Evolutionary conservation across 768 basidiomycete species (phyloP), one percentile per base, ranked within the genome.

Genomic region (Podaxis sp.): DNA sequence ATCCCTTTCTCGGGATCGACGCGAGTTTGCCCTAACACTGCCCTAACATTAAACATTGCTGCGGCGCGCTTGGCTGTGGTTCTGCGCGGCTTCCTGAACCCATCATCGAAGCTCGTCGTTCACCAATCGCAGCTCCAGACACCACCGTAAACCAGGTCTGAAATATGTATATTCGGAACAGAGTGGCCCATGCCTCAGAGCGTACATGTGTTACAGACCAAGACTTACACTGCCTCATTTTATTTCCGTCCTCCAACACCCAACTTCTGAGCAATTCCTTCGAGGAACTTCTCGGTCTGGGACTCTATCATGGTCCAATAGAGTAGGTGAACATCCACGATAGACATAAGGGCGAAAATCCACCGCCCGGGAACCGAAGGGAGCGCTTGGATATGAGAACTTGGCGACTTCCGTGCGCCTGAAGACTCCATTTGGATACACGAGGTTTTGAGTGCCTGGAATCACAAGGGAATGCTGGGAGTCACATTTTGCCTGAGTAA

Each of bases 141-240:
- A 80, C 69, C 79, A 83, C 81, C 9, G 74, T 73, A 42, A 66
- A 69, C 81, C 80, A 83, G 53, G 80, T 73, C 23, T 74, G 70
- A n/a, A 82, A 64, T 14, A 77, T 67, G 27, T 77, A 62, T 25
- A 81, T 83, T 14, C 32, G 61, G 25, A 14, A 56, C 23, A 14
- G 44, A 3, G 36, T 59, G 14, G 46, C 32, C 27, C 37, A 55
- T 5, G 48, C 4, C 32, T 21, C 32, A 5, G 16, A 21, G 27
- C 3, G 32, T 37, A 16, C 35, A 25, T 47, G 32, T 36, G 42
- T 13, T 46, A 3, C 25, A 7, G 13, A 16, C 7, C 16, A 10
- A 32, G 40, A 32, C 81, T 68, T 64, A 82, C 82, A 72, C 72
- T 36, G 80, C 79, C 65, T 84, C 82, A 53, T 83, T 81, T 0